These are phyloP conservation scores for Coemansia sp. DNA, from an alignment of 192 early-diverging fungal species.

Conservation along the genomic window DNA sequence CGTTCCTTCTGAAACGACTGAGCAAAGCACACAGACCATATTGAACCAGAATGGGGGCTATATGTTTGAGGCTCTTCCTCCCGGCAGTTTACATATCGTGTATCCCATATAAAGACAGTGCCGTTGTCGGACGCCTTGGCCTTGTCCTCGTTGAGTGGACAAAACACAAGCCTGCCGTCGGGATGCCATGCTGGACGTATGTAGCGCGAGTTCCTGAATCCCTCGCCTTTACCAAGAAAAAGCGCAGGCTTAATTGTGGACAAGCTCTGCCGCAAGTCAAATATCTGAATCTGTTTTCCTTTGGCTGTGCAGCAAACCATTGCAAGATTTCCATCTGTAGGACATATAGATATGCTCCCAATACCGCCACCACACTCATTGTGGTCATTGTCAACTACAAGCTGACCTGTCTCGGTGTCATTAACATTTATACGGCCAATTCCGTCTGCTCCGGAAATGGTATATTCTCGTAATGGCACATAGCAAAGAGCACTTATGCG, in stretches of 20 bases:
- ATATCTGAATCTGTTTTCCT: conserved; percentile 21
- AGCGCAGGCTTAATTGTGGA: conserved; percentile 13
- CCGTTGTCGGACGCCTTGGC: conserved; percentile 7
- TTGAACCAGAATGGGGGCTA: conserved; percentile 14
- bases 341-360: conserved; percentile 21
- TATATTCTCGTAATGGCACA: conserved; percentile 10
- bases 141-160: conserved; percentile 16
- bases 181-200: conserved; percentile 43
- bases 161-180: conserved; percentile 29
- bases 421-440: conserved; percentile 26
- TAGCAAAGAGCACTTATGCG: conserved; percentile 32
- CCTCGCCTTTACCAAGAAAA: conserved; percentile 12
- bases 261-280: conserved; percentile 22
- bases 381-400: conserved; percentile 9
- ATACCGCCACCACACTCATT: background rate
- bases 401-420: conserved; percentile 18
- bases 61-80: conserved; percentile 17
- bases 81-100: conserved; percentile 24
- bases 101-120: conserved; percentile 35
- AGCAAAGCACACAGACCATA: conserved; percentile 34
- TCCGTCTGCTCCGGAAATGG: conserved; percentile 26
- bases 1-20: background rate
- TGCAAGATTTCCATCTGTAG: conserved; percentile 22
- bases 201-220: conserved; percentile 30
- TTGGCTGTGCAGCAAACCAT: conserved; percentile 21